These are phyloP conservation scores for Nematocida major DNA, from an alignment of 371 early-diverging fungal species.

Conservation along the genomic window DNA sequence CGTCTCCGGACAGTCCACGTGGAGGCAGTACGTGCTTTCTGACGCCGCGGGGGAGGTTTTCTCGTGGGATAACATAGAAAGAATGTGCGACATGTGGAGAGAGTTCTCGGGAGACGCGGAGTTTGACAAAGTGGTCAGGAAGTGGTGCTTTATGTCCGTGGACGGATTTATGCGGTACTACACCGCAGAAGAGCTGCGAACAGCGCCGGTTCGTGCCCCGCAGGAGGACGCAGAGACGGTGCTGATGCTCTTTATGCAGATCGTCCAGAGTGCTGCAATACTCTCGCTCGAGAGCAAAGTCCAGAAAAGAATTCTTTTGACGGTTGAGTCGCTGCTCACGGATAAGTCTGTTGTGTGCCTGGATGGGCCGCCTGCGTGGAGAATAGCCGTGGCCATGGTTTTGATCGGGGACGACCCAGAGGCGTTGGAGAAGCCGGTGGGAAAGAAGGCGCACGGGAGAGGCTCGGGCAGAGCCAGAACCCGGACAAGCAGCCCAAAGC, in stretches of 20 bases:
- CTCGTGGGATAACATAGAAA: neutral
- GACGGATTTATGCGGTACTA: constrained; percentile 12
- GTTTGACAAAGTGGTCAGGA: constrained; percentile 18
- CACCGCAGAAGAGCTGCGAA: constrained; percentile 26
- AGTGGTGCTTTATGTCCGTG: constrained; percentile 25
- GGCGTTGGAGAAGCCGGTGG: neutral
- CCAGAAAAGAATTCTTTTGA: constrained; percentile 18
- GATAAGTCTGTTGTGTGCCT: constrained; percentile 25
- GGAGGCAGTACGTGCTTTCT: constrained; percentile 42
- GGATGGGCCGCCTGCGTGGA: constrained; percentile 11
- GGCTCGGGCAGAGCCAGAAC: too few relatives aligned
- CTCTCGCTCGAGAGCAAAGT: constrained; percentile 17
- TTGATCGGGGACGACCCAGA: neutral
- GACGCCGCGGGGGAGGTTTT: neutral
- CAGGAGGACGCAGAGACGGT: neutral
- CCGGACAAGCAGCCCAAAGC: neutral
- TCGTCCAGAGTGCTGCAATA: neutral
- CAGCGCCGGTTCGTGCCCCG: neutral
- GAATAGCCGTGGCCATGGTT: neutral
- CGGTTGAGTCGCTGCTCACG: neutral
- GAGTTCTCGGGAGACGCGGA: constrained; percentile 18
- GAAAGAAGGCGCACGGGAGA: too few relatives aligned
- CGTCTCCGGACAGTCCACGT: constrained; percentile 18
- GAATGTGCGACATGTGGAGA: constrained; percentile 29
- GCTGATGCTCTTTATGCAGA: neutral